Evolutionary conservation across 2,329 filamentous ascomycete genomes (phyloP), one percentile per base, ranked within the genome.

Genomic region (Cladosporium oxysporum): DNA sequence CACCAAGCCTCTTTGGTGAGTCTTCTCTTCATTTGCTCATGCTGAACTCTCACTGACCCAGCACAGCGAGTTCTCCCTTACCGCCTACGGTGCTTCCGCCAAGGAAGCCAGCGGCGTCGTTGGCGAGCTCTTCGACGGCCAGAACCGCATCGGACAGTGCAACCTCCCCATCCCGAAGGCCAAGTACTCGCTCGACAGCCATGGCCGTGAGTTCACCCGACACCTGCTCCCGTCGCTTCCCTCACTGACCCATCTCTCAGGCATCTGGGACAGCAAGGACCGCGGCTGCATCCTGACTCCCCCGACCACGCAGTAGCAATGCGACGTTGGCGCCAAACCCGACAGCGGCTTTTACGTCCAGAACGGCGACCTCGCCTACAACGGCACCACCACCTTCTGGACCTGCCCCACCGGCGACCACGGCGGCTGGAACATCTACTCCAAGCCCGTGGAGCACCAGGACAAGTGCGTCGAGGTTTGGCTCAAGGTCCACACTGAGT

Each of bases 251-350:
- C 18, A 35, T 28, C 16, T 29, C 21, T 18, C 65, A 73, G 73
- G 70, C 18, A 82, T 91, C 67, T 84, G 79, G 23, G 88, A 90
- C 73, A 75, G 78, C 60, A 79, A 80, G 58, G 83, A 84, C 57
- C 81, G 85, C 66, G 87, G 88, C 26, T 90, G 88, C 72, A 87
- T 88, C 76, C 79, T 89, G 72, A 90, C 88, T 69, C 80, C 83
- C 47, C 82, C 84, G 0, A 87, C 86, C 1, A 82, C 81, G 33
- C 84, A 88, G 58, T 84, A 87, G 67, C 87, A 89, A 72, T 90
- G 88, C 71, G 88, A 90, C 70, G 69, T 72, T 29, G 83, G 84
- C 58, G 83, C 83, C 18, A 69, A 72, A 18, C 82, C 85, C 14
- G 82, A 79, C 26, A 72, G 80, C 35, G 87, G 87, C 33, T 90